Evolutionary conservation across 176 grass and related monocot genomes (phyloP).

Genomic region (Musa schizocarpa): DNA sequence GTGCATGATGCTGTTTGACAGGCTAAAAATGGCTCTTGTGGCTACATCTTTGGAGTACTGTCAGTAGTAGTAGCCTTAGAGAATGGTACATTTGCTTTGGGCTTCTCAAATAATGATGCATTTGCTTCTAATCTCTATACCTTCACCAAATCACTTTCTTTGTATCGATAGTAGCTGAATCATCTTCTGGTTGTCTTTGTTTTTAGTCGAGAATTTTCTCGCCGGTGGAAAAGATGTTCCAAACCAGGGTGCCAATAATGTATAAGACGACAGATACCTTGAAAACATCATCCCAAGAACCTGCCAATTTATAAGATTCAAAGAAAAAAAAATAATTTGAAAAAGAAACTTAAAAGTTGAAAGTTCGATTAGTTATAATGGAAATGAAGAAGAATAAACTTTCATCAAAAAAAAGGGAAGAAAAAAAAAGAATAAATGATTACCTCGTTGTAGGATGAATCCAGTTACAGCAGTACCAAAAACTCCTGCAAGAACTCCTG

Average conservation of each 20-base stretch:
- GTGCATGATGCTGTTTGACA: not conserved
- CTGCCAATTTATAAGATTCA: slow-evolving; percentile 29
- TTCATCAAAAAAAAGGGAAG: not conserved
- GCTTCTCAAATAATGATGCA: not conserved
- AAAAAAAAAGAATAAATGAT: slow-evolving; percentile 1
- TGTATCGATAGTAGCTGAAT: not conserved
- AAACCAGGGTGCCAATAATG: slow-evolving; percentile 75
- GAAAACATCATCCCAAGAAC: slow-evolving; percentile 93
- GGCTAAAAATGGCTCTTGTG: not conserved
- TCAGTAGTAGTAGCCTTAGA: not conserved
- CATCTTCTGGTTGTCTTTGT: not conserved
- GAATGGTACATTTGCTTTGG: not conserved
- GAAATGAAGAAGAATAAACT: not conserved
- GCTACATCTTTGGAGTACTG: not conserved
- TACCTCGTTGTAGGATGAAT: slow-evolving; percentile 80
- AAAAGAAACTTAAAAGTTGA: not conserved
- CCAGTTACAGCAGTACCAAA: slow-evolving; percentile 88
- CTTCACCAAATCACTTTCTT: not conserved
- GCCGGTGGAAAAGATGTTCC: slow-evolving; percentile 87
- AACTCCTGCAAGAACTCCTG: slow-evolving; percentile 91
- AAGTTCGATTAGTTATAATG: not conserved
- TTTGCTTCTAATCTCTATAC: not conserved
- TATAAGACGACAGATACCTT: slow-evolving; percentile 72
- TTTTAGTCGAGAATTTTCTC: slow-evolving; percentile 78
- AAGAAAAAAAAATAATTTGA: not conserved